Evolutionary conservation across 2,329 filamentous ascomycete species (phyloP), one percentile per base, ranked within the genome.

Genomic region (Fusarium pseudograminearum): DNA sequence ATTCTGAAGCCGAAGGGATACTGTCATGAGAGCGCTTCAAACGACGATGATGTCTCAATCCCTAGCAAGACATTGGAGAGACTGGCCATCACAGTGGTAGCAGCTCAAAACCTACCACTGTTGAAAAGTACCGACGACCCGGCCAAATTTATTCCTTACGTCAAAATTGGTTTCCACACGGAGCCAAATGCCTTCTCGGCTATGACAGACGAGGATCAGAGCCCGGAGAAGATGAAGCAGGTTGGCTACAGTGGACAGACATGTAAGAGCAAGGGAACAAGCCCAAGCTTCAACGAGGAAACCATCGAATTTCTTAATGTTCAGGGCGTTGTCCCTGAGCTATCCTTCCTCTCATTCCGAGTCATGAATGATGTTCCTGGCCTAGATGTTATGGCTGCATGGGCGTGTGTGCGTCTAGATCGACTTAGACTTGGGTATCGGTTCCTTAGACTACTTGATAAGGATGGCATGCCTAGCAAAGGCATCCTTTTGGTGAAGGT

Each of bases 1-100:
- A 89, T 94, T 4, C 84, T 96, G 57, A 97, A 98, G 79, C 94
- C 94, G 0, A 76, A 84, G 15, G 90, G 90, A 9, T 96, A 93
- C 7, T 47, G 41, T 0, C 31, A 48, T 28, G 45, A 18, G 2
- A 0, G 8, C 0, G 4, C 6, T 3, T 9, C 4, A 3, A 20
- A 24, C 10, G 22, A 16, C 11, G 40, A 54, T 2, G 12, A 61
- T 4, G 22, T 20, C 6, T 22, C 15, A 0, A 51, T 64, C 2
- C 38, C 28, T 0, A 64, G 33, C 9, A 64, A 46, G 24, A 64
- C 28, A 1, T 42, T 64, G 33, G 51, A 50, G 2, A 36, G 38
- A 14, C 6, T 64, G 0, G 33, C 61, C 0, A 45, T 64, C 5
- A 64, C 59, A 0, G 45, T 64, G 1, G 15, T 57, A 2, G 61